Evolutionary conservation across 306 rosid species (phyloP), one percentile per base, ranked within the genome.

Genomic region (Glycine latifolia): DNA sequence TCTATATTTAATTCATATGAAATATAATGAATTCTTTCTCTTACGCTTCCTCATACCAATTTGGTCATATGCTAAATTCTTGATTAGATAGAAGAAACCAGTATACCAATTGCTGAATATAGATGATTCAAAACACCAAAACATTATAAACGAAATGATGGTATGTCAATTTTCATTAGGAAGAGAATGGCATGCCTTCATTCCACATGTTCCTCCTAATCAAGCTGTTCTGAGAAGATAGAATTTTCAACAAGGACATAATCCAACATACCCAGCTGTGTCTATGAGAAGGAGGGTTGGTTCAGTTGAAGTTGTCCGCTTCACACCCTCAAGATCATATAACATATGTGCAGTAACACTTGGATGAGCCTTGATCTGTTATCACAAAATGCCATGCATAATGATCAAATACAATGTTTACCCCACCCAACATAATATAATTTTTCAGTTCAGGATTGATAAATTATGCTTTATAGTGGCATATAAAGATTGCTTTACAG

Each of bases 201-300:
- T 73, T 85, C 58, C 49, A 68, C 61, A 17, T 53, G 54, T 46
- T 48, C 35, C 66, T 33, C 59, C 79, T 59, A 63, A 73, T 53
- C 33, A 49, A 43, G 65, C 60, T 58, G 68, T 63, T 81, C 59
- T 52, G 39, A 78, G 83, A 74, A 74, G 16, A 39, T 47, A 71
- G 50, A 75, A 6, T 14, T 70, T 83, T 72, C 60, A 75, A 74
- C 70, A 46, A 33, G 63, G 62, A 72, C 2, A 54, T 55, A 33
- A 73, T 43, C 78, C 61, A 71, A 76, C 94, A 88, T 95, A 95
- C 99, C 99, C 99, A 81, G 97, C 88, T 69, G 53, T 93, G 85
- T 95, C 99, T 79, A 93, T 80, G 86, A 95, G 99, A 84, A 93
- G 96, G 84, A 95, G 92, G 15, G 94, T 91, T 12, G 97, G 91